Conservation (phyloP, 1,139 yeast genomes). For the Yamadazyma sp. region DNA sequence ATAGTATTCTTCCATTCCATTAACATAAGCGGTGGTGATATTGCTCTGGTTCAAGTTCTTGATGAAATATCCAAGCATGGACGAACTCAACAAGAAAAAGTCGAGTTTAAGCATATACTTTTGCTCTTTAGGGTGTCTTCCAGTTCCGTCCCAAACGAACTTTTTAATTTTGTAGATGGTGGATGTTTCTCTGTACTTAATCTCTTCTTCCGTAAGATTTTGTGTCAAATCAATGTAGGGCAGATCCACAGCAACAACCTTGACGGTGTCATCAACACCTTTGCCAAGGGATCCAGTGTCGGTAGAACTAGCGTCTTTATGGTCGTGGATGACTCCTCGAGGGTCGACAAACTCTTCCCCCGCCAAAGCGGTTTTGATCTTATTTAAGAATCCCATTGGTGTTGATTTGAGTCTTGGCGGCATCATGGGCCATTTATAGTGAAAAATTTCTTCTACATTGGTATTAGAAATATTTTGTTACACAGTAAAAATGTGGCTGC, state of each 20-base stretch:
- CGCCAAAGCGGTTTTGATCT: background rate
- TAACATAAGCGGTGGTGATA: conserved; percentile 55
- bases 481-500: too few relatives aligned
- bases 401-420: background rate
- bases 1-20: conserved; percentile 61
- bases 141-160: conserved; percentile 51
- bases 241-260: conserved; percentile 3
- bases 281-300: conserved; percentile 1
- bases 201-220: conserved; percentile 31
- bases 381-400: background rate
- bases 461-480: too few relatives aligned
- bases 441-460: too few relatives aligned
- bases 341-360: conserved; percentile 1
- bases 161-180: conserved; percentile 25
- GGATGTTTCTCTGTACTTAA: conserved; percentile 22
- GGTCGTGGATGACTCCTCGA: background rate
- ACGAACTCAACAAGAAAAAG: conserved; percentile 42
- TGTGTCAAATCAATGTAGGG: conserved; percentile 32
- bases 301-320: background rate
- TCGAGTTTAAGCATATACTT: conserved; percentile 42
- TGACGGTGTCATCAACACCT: conserved; percentile 44
- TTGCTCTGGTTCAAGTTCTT: conserved; percentile 46
- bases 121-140: conserved; percentile 46
- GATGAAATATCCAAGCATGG: conserved; percentile 42
- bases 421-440: background rate